Conservation (phyloP, 495 filamentous ascomycete genomes). For the Pseudevernia furfuracea region DNA sequence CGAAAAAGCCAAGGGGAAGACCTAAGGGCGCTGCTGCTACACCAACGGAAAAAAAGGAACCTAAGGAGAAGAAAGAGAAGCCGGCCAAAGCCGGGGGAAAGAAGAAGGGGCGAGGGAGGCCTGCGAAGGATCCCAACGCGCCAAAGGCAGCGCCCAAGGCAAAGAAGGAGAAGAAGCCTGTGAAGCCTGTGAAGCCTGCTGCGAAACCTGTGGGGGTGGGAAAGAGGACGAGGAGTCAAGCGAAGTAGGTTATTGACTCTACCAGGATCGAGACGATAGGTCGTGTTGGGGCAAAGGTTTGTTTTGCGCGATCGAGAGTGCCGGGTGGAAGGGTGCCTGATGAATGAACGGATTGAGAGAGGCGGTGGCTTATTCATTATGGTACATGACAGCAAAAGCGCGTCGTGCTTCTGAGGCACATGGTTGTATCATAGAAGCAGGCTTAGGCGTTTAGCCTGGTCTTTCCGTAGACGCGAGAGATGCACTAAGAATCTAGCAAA, state of each 20-base stretch:
- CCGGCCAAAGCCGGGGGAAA: conserved; percentile 21
- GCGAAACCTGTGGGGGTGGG: conserved; percentile 15
- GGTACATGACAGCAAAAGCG: not conserved
- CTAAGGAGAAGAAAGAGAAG: conserved; percentile 26
- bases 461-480: not conserved
- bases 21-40: conserved; percentile 32
- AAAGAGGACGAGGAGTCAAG: conserved; percentile 20
- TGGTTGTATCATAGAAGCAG: conserved; percentile 5
- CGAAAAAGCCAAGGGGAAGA: conserved; percentile 33
- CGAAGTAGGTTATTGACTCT: conserved; percentile 9
- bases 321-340: not conserved
- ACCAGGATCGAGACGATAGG: not conserved
- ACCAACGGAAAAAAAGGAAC: conserved; percentile 30
- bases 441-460: not conserved
- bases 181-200: conserved; percentile 14
- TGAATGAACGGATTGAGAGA: not conserved
- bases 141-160: conserved; percentile 7
- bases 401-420: conserved; percentile 2
- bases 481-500: not conserved
- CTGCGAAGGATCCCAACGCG: conserved; percentile 13
- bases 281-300: not conserved
- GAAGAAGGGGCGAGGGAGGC: conserved; percentile 22
- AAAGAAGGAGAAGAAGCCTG: conserved; percentile 21
- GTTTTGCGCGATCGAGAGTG: not conserved
- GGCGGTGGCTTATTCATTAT: not conserved